Evolutionary conservation across 2,329 filamentous ascomycete genomes (phyloP), one percentile per base, ranked within the genome.

Genomic region (Aspergillus ruber): DNA sequence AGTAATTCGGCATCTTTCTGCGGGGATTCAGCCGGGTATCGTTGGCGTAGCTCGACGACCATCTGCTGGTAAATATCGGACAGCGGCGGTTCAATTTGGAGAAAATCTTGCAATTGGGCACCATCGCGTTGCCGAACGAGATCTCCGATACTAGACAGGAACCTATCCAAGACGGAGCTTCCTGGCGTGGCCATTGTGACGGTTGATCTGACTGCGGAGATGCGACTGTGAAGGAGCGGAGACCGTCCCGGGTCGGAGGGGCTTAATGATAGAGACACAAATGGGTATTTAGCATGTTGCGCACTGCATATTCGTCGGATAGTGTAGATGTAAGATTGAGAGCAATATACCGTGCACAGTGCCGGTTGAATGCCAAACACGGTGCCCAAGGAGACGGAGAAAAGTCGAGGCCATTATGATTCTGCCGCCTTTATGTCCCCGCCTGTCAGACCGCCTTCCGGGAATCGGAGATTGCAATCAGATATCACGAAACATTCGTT

Each of bases 41-140:
- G 66, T 29, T 72, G 70, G 54, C 78, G 82, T 44, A 94, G 74
- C 69, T 93, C 86, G 20, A 70, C 65, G 23, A 82, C 80, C 58
- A 94, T 82, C 48, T 80, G 72, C 53, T 77, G 75, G 66, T 93
- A 93, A 45, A 83, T 76, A 13, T 80, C 74, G 2, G 81, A 74
- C 23, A 88, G 78, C 25, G 81, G 81, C 10, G 86, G 86, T 62
- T 91, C 87, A 54, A 93, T 84, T 52, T 83, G 78, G 12, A 94
- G 77, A 74, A 82, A 90, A 49, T 82, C 75, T 52, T 84, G 78
- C 12, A 94, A 76, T 52, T 78, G 74, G 27, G 74, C 70, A 50
- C 84, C 86, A 67, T 90, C 78, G 50, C 83, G 81, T 17, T 70
- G 69, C 46, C 77, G 76, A 43, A 90, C 75, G 48, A 85, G 77